Percentiles rank a stretch among this genome's conserved stretches.
These are phyloP conservation scores for Alternaria sp. DNA, from an alignment of 2,329 filamentous ascomycete genomes.

Conservation along the genomic window DNA sequence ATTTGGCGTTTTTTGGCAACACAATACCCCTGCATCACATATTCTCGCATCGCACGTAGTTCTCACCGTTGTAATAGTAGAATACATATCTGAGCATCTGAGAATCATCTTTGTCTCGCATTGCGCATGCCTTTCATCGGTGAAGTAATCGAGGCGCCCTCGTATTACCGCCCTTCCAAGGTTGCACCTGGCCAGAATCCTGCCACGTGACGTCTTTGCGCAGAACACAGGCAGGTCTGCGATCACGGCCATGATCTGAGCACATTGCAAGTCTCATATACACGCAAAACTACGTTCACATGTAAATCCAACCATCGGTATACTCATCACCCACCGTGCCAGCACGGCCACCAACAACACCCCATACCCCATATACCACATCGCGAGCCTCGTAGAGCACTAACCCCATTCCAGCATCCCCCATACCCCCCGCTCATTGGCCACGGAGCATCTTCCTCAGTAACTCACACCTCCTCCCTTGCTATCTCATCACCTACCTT, in stretches of 20 bases:
- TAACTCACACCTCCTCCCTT: neutral
- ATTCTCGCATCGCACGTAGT: neutral
- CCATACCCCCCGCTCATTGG: neutral
- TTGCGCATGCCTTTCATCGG: neutral
- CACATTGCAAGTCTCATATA: neutral
- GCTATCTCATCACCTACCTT: accelerated
- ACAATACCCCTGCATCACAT: slow-evolving; percentile 2
- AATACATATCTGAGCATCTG: neutral
- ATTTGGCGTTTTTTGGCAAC: neutral
- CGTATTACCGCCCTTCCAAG: neutral
- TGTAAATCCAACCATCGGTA: neutral
- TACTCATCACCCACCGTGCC: no score
- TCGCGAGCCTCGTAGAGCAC: no score
- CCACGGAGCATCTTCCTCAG: neutral
- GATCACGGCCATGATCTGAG: no score
- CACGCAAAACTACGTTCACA: neutral
- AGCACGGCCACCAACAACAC: neutral
- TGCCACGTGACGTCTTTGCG: neutral
- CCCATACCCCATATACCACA: no score
- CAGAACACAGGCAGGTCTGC: neutral
- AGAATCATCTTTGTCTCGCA: neutral
- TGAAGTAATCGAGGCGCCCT: neutral
- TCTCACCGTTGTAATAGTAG: neutral
- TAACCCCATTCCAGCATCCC: neutral
- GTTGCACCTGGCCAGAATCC: neutral